These are phyloP conservation scores for Lactarius psammicola DNA, from an alignment of 768 basidiomycete genomes.

Conservation along the genomic window DNA sequence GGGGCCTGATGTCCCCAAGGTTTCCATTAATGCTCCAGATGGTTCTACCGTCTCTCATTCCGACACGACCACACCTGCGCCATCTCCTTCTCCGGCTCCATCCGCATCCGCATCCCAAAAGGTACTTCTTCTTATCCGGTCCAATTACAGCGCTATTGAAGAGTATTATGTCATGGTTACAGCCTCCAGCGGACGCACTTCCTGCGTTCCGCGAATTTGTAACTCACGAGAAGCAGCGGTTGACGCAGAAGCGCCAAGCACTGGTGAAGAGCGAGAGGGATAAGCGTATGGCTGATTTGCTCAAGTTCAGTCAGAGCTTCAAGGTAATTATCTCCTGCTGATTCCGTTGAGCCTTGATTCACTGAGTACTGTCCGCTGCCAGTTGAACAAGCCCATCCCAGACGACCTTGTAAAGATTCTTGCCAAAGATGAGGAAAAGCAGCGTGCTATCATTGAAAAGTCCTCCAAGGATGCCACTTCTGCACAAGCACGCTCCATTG, in stretches of 20 bases:
- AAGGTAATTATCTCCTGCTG: conserved; percentile 55
- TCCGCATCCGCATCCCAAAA: conserved; percentile 46
- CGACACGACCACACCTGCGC: conserved; percentile 41
- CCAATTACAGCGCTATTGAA: conserved; percentile 2
- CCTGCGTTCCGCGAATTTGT: conserved; percentile 93
- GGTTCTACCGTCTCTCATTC: conserved; percentile 48
- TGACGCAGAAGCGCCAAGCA: conserved; percentile 88
- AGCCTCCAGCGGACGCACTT: conserved; percentile 73
- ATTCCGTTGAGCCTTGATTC: background rate
- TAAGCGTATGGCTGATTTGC: conserved; percentile 86
- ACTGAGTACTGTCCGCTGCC: conserved; percentile 1
- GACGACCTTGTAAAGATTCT: conserved; percentile 91
- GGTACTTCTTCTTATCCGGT: conserved; percentile 38
- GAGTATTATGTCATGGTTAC: conserved; percentile 22
- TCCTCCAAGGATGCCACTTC: conserved; percentile 66
- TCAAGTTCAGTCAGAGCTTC: conserved; percentile 92
- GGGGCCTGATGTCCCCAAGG: conserved; percentile 61
- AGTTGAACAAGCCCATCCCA: conserved; percentile 95
- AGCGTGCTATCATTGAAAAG: conserved; percentile 78
- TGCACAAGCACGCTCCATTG: conserved; percentile 63
- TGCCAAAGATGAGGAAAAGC: conserved; percentile 92
- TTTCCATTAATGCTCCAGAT: conserved; percentile 77
- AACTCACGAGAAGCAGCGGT: conserved; percentile 82
- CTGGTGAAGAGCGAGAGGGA: conserved; percentile 92
- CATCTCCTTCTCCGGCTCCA: conserved; percentile 65